Base-by-base conservation (phyloP, 441 rosid genomes). In the Pelargonium myrrhifolium region DNA sequence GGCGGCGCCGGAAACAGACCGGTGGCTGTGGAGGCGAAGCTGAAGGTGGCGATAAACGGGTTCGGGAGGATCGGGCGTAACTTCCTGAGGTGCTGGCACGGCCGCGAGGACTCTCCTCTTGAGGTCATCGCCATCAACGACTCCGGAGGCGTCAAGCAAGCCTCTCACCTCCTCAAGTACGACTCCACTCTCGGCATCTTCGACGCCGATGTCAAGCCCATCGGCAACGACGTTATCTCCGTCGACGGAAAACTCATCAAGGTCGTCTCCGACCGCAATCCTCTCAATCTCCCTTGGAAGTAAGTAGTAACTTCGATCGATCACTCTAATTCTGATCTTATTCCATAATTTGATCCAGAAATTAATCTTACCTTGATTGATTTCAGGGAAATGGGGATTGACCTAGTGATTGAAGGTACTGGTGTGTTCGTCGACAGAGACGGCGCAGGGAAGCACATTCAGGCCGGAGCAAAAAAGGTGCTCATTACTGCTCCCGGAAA, bases 221-320 rank as follows among this genome's bases (percentile, higher is more conserved):
- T 75, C 10, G 97, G 96, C 3, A 85, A 80, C 3, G 24, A 80
- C 66, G 97, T 75, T 69, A 89, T 93, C 84, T 89, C 97, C 18
- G 98, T 93, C n/a, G 98, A 93, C 69, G 98, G 97, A 75, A 93
- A 90, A 81, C 80, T 93, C 85, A 84, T 93, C 89, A 71, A 90
- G 85, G 88, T 90, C 64, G 98, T 90, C 40, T 80, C 98, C 18
- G 3, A 82, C 77, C 91, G 98, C 51, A 87, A 89, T 80, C 97
- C 97, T 3, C 17, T 60, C 64, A 78, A 84, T 69, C 94, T 93
- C 55, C 97, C 97, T 0, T 93, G 97, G 98, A 77, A 77, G 98
- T 93, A 86, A n/a, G n/a, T n/a, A n/a, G n/a, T n/a, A n/a, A n/a
- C n/a, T n/a, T n/a, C n/a, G n/a, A n/a, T n/a, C n/a, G n/a, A n/a